Evolutionary conservation across 2,329 filamentous ascomycete species (phyloP), one percentile per base, ranked within the genome.

Genomic region (Cladophialophora bantiana): DNA sequence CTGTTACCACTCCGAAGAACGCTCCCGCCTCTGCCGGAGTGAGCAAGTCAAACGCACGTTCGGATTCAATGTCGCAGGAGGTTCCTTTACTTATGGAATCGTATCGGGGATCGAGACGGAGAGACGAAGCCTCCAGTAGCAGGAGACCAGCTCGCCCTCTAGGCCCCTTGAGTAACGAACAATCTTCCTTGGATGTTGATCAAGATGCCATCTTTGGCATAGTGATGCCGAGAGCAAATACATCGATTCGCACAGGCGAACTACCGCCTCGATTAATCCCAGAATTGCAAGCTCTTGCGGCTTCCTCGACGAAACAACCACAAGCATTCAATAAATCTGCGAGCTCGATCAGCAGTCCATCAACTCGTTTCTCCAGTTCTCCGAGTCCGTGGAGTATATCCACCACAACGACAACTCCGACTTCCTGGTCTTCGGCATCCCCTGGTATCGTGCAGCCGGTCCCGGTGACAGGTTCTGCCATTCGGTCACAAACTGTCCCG

Each of bases 391-490:
- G 72, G 72, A 72, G 72, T 64, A 65, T 64, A 40, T 70, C 68
- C 35, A 72, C 71, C 10, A 66, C 69, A n/a, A 71, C 71, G 12
- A 83, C 82, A 5, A 84, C 82, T 4, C 82, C 82, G 1, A 83
- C 81, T 13, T 83, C 82, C 2, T 73, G 83, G 65, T 83, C 81
- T 10, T 84, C 82, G 12, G 80, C 81, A 65, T 84, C 82, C 4
- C 82, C 82, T 4, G 80, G 81, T 6, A 77, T 82, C 61, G 74
- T 78, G 42, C 76, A 79, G 18, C 75, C 80, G n/a, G 73, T 75
- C 64, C 70, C 6, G 15, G 40, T 52, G 20, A 66, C 59, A 50
- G 65, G 52, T 26, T 50, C 61, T 7, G 62, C 55, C 15, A 71
- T 66, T 31, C 57, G 66, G 45, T 68, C 64, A 31, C 63, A 73